Base-by-base conservation (phyloP, 192 early-diverging fungal genomes). In the Rhizophagus sp. region DNA sequence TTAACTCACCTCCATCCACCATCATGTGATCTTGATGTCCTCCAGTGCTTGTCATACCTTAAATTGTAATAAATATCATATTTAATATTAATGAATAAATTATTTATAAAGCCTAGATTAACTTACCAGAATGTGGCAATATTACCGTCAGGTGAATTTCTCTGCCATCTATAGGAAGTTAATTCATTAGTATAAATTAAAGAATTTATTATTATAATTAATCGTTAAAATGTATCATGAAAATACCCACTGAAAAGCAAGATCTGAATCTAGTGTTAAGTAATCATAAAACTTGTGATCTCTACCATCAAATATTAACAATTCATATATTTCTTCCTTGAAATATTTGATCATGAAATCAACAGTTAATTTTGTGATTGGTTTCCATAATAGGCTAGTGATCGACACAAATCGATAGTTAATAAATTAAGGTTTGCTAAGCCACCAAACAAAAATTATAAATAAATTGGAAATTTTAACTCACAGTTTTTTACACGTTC, bases 351-450 rank as follows among this genome's bases (percentile, higher is more conserved):
- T 88, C 62, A 84, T 83, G 76, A 90, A 90, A 70, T 90, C 83
- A 17, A 86, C 82, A 6, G 81, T 83, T 34, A 85, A 86, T 19
- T 79, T 50, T 34, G 87, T 84, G 1, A 80, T 79, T 30, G 89
- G 86, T 80, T 88, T 90, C 89, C 89, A 90, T 76, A 91, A 87
- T n/a, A 91, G 69, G 63, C 91, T 92, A 81, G 34, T 12, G 47
- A 73, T 67, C 27, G 39, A 17, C 27, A 71, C 39, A 71, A 71
- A 39, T 39, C 22, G 36, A 36, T 39, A 36, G 69, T 36, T 36
- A 36, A 17, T 22, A n/a, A 36, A 39, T 33, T 34, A 34, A 19
- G 11, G 65, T 25, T 34, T 67, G 17, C 33, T 36, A n/a, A 22
- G 6, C 22, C 17, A 62, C 24, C 17, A 62, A 62, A 27, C 17